These are phyloP conservation scores for Cerioporus squamosus DNA, from an alignment of 1,284 basidiomycete genomes.

Conservation along the genomic window DNA sequence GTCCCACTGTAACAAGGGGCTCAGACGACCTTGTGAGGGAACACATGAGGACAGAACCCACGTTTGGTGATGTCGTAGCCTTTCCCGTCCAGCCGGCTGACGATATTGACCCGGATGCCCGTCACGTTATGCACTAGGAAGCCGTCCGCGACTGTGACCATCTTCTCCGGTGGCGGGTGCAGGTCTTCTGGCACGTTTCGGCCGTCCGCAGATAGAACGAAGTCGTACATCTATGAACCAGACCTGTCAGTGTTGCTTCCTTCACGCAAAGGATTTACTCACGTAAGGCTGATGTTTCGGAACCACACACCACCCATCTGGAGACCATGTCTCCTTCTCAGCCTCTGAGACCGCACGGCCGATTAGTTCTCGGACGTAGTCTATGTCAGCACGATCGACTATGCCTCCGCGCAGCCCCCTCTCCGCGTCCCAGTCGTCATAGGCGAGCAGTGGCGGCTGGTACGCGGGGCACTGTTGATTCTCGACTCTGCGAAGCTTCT, in stretches of 20 bases:
- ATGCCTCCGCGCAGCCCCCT: constrained; percentile 69
- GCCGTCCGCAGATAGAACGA: constrained; percentile 71
- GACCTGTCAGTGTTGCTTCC: constrained; percentile 2
- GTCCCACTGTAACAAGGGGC: constrained; percentile 65
- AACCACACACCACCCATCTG: constrained; percentile 73
- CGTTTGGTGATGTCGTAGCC: constrained; percentile 86
- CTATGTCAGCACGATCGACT: constrained; percentile 70
- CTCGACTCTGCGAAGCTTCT: constrained; percentile 67
- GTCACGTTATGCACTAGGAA: constrained; percentile 77
- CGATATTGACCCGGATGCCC: constrained; percentile 77
- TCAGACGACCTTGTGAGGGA: not conserved
- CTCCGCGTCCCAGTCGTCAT: constrained; percentile 36
- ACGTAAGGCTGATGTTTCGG: constrained; percentile 78
- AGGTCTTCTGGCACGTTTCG: constrained; percentile 65
- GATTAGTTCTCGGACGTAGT: constrained; percentile 76
- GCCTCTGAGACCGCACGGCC: constrained; percentile 51
- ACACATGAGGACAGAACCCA: constrained; percentile 45
- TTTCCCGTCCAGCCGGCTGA: constrained; percentile 79
- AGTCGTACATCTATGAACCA: constrained; percentile 69
- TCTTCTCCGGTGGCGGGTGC: constrained; percentile 69
- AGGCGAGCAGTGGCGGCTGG: constrained; percentile 43
- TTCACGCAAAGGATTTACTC: constrained; percentile 33
- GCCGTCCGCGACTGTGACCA: constrained; percentile 67
- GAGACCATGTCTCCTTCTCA: constrained; percentile 64
- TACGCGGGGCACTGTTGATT: constrained; percentile 78